A percentile compares a stretch with the other conserved stretches of the same genome.
phyloP scores from a whole-genome alignment of 805 yeast genomes.

The Starmerella roubikii region DNA sequence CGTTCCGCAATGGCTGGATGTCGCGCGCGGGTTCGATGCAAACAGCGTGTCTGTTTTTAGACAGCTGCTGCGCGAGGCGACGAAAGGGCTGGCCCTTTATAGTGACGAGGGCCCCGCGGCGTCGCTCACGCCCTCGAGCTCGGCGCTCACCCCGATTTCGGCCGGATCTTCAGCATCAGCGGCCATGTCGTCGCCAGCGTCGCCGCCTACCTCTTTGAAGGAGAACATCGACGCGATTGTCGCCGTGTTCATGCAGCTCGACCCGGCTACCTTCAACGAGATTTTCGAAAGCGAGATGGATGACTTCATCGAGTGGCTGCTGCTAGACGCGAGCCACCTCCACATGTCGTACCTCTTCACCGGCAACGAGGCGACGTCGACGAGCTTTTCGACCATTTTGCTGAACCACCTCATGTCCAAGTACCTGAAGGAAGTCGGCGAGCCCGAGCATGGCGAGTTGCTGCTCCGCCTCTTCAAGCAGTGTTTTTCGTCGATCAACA shows the following conservation, averaged over 20 bases:
- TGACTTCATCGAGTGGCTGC: slow-evolving; percentile 61
- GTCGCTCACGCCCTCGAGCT: no score
- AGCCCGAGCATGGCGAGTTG: slow-evolving; percentile 51
- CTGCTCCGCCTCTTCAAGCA: slow-evolving; percentile 76
- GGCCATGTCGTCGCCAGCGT: no score
- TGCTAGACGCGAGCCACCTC: slow-evolving; percentile 69
- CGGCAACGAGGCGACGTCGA: slow-evolving; percentile 88
- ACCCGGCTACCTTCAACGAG: slow-evolving; percentile 91
- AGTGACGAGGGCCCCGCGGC: slow-evolving; percentile 25
- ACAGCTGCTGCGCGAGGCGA: slow-evolving; percentile 69
- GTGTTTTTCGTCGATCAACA: slow-evolving; percentile 89
- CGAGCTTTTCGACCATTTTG: slow-evolving; percentile 76
- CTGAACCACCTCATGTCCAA: slow-evolving; percentile 64
- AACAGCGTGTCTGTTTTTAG: slow-evolving; percentile 75
- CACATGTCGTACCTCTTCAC: slow-evolving; percentile 89
- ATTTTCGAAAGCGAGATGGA: slow-evolving; percentile 71
- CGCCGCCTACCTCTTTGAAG: no score
- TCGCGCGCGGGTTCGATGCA: slow-evolving; percentile 66
- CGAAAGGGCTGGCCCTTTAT: slow-evolving; percentile 66
- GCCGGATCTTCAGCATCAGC: no score
- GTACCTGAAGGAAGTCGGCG: slow-evolving; percentile 66
- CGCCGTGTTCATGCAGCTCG: slow-evolving; percentile 82
- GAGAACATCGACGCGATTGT: slow-evolving; percentile 94
- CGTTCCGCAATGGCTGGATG: slow-evolving; percentile 54
- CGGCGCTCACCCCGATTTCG: not conserved